These are phyloP conservation scores for Lactarius psammicola DNA, from an alignment of 768 basidiomycete genomes.

Conservation along the genomic window DNA sequence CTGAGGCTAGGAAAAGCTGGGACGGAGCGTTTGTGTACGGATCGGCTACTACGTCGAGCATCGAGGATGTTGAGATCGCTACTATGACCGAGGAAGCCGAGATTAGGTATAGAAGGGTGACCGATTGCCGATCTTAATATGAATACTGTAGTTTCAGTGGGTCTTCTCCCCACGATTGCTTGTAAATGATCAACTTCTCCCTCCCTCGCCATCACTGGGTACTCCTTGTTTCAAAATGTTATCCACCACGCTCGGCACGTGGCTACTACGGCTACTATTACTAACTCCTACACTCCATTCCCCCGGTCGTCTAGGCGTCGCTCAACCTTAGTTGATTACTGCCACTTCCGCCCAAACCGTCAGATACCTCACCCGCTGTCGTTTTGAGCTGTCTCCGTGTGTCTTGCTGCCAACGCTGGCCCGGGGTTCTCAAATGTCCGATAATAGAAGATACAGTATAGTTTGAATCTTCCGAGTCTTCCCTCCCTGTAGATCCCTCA, in stretches of 20 bases:
- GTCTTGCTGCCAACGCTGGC: background rate
- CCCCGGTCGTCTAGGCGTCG: background rate
- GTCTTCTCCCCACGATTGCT: conserved; percentile 19
- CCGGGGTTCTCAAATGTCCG: background rate
- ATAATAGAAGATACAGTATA: conserved; percentile 15
- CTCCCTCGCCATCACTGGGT: conserved; percentile 7
- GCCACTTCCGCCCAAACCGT: background rate
- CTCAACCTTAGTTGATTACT: background rate
- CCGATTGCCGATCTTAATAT: conserved; percentile 16
- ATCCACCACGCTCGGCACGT: conserved; percentile 1
- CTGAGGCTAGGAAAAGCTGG: conserved; percentile 7
- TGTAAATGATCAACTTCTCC: conserved; percentile 11
- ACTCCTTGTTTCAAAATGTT: conserved; percentile 14
- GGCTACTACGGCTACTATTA: conserved; percentile 8
- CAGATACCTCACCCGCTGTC: background rate
- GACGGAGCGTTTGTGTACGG: conserved; percentile 2
- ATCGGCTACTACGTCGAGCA: conserved; percentile 17
- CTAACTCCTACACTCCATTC: background rate
- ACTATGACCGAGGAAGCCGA: conserved; percentile 6
- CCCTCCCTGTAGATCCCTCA: conserved; percentile 23
- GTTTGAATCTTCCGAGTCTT: conserved; percentile 4
- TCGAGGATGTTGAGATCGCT: conserved; percentile 7
- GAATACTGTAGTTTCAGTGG: conserved; percentile 15
- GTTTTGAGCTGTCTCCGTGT: conserved; percentile 4
- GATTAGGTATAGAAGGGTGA: conserved; percentile 18